Conservation (phyloP, 495 filamentous ascomycete genomes). For the Astrothelium subdiscretum region DNA sequence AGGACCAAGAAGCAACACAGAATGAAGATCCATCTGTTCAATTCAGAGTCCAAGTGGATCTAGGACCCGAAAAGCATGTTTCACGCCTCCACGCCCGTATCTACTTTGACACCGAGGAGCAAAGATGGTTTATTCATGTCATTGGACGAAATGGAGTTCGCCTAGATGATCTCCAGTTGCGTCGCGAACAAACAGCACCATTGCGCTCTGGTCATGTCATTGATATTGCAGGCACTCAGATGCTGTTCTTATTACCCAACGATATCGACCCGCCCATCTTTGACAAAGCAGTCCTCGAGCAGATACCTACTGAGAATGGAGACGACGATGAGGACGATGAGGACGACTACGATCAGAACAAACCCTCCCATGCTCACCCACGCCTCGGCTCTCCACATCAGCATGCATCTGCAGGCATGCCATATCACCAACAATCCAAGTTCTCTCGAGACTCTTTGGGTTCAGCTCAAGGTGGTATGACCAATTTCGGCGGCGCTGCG, state of each 20-base stretch:
- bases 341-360: slow-evolving; percentile 7
- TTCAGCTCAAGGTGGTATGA: neutral
- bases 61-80: slow-evolving; percentile 86
- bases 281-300: slow-evolving; percentile 17
- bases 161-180: slow-evolving; percentile 58
- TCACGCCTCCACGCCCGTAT: slow-evolving; percentile 83
- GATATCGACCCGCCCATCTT: slow-evolving; percentile 12
- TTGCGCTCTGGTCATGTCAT: slow-evolving; percentile 79
- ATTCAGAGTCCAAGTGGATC: slow-evolving; percentile 68
- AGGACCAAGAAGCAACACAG: slow-evolving; percentile 29
- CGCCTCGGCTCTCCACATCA: slow-evolving; percentile 5
- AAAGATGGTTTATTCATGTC: slow-evolving; percentile 68
- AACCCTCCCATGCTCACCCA: slow-evolving; percentile 7
- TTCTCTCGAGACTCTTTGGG: neutral
- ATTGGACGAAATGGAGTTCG: slow-evolving; percentile 85
- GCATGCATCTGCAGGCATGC: slow-evolving; percentile 1
- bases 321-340: slow-evolving; percentile 22
- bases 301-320: slow-evolving; percentile 15
- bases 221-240: slow-evolving; percentile 81
- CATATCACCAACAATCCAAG: slow-evolving; percentile 2
- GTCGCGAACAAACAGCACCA: slow-evolving; percentile 48
- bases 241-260: slow-evolving; percentile 89
- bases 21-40: slow-evolving; percentile 28
- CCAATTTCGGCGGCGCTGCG: neutral
- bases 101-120: slow-evolving; percentile 56